Base-by-base conservation (phyloP, 345 rosid species). In the Sapria himalayana region DNA sequence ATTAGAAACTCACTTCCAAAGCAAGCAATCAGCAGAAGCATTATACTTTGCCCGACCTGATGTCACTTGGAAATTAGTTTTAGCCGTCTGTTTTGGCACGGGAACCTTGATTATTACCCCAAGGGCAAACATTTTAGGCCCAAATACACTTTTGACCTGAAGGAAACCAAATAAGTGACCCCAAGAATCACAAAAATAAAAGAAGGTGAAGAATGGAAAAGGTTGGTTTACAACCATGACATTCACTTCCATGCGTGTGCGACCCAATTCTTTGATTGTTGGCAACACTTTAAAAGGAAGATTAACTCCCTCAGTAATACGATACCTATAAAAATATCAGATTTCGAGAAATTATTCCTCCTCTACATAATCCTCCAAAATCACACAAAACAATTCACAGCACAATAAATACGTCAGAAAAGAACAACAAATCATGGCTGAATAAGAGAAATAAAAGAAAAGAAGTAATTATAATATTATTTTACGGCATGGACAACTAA, bases 161-260 rank as follows among this genome's bases (percentile, higher is more conserved):
- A 63, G 37, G 18, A 37, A 22, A 33, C 29, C 22, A 43, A 27
- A 42, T 52, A 27, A 59, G 64, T 25, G 11, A 50, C 14, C 19
- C 37, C n/a, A 15, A 41, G 8, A 46, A 25, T 15, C 27, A 11
- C 43, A 59, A 54, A 48, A 43, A 62, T 51, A 35, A 40, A 39
- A 4, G 29, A 9, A 50, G 3, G 9, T 27, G 16, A 41, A 12
- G 37, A 25, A 15, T 35, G 18, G 37, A 44, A 42, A 65, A 19
- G 29, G 38, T 46, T 54, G 39, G 49, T 24, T 47, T 48, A 67
- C 42, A 37, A 80, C 99, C 85, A 77, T 84, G 39, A 91, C 92
- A 61, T 91, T 91, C 42, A 91, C 96, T 91, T 91, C 99, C 92
- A 91, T 80, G 38, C 99, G 84, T 56, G 99, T 84, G 48, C 99